Base-by-base conservation (phyloP, 139 green algal species). In the Micractinium conductrix region DNA sequence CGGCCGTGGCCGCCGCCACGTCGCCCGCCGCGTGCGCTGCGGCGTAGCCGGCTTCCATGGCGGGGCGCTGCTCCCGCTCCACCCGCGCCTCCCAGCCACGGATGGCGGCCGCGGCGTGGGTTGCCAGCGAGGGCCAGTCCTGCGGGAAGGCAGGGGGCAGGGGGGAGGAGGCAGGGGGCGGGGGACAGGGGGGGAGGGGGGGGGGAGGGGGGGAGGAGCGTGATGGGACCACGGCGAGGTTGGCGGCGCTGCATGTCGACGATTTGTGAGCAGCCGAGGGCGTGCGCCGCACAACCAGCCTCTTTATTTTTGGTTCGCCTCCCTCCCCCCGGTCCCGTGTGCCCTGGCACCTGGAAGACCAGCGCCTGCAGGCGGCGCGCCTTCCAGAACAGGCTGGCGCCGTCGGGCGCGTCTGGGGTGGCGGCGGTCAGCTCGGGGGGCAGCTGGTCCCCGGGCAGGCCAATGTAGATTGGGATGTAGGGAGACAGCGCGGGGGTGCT, bases 391-490 rank as follows among this genome's bases (percentile, higher is more conserved):
- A 85, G 67, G 4, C 67, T 79, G 14, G 67, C 68, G 33, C 26
- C 38, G 28, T 85, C 80, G 8, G 50, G 45, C 30, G 45, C 33
- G 19, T 44, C 22, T n/a, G 43, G 28, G 28, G 26, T 37, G 9
- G 48, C 44, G 9, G 67, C 35, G 14, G 80, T 69, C 63, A 85
- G 80, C 80, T 85, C 67, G 2, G 44, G 22, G 8, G 67, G 80
- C 24, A 85, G 65, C 22, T 35, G 35, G 26, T 55, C 45, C 1
- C 33, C n/a, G 2, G 79, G 43, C 63, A 84, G 79, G 65, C 79
- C 79, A 33, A 72, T 79, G 80, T 85, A 85, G 21, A 80, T 24
- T 3, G 80, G 80, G 21, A 85, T 70, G 70, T 80, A 85, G 67
- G 80, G 80, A 48, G 68, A 60, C 6, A 85, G 80, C 26, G 30